These are phyloP conservation scores for Phytophthora ramorum DNA, from an alignment of 352 stramenopile species.

Conservation along the genomic window DNA sequence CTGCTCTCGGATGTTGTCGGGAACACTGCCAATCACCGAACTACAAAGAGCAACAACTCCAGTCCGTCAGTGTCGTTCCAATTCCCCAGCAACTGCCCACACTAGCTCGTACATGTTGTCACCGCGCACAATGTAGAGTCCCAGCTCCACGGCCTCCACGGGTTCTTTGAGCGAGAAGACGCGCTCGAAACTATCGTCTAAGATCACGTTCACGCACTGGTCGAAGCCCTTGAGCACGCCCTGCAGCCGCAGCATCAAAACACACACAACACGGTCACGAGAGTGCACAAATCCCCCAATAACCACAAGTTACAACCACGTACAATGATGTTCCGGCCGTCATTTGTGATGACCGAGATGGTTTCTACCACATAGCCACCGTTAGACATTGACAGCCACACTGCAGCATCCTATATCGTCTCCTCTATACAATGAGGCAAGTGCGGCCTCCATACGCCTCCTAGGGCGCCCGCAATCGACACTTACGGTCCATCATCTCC, in stretches of 20 bases:
- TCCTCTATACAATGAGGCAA: conserved; percentile 7
- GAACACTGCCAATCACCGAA: conserved; percentile 86
- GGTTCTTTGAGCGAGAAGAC: conserved; percentile 92
- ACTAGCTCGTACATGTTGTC: conserved; percentile 90
- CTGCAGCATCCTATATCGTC: not conserved
- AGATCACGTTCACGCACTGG: conserved; percentile 93
- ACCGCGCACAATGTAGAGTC: conserved; percentile 94
- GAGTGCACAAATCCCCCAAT: not conserved
- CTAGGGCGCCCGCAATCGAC: conserved; percentile 7
- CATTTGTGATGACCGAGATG: conserved; percentile 94
- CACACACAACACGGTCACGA: conserved; percentile 4
- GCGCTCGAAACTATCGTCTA: conserved; percentile 94
- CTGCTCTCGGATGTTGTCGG: conserved; percentile 89
- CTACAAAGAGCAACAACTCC: conserved; percentile 37
- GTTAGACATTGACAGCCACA: conserved; percentile 1
- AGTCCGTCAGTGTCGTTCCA: not conserved
- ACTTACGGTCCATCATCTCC: conserved; percentile 85
- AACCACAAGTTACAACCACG: conserved; percentile 12
- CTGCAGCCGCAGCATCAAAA: conserved; percentile 31
- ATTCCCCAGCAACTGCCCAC: not conserved
- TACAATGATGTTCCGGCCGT: conserved; percentile 95
- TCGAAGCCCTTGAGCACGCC: conserved; percentile 93
- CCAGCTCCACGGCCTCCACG: conserved; percentile 91
- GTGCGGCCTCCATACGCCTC: not conserved
- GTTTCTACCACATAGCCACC: conserved; percentile 54